Evolutionary conservation across 768 basidiomycete genomes (phyloP).

Genomic region (Termitomyces sp.): DNA sequence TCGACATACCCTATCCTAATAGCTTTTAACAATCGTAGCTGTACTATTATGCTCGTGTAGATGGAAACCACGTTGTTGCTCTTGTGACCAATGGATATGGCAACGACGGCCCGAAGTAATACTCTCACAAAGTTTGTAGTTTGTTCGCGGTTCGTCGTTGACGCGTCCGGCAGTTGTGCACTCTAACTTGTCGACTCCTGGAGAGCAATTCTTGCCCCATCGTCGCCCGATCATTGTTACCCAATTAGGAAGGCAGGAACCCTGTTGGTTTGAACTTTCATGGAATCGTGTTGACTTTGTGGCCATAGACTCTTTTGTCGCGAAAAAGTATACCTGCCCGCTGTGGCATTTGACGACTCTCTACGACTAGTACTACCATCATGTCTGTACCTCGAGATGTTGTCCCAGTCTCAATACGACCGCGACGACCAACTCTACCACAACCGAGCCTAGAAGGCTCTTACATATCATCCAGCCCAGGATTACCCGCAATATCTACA

Average conservation of each 20-base stretch:
- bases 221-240: neutral
- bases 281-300: conserved; percentile 8
- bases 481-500: conserved; percentile 5
- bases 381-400: conserved; percentile 11
- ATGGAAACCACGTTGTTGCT: conserved; percentile 1
- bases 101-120: neutral
- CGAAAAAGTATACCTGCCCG: conserved; percentile 18
- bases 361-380: conserved; percentile 10
- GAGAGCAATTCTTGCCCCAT: neutral
- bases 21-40: neutral
- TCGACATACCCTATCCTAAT: neutral
- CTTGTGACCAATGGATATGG: neutral
- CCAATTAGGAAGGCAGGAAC: conserved; percentile 14
- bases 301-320: conserved; percentile 4
- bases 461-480: conserved; percentile 9
- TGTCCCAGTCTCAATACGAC: conserved; percentile 13
- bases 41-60: neutral
- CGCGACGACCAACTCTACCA: conserved; percentile 13
- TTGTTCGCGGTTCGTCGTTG: neutral
- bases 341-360: conserved; percentile 16
- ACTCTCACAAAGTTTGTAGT: neutral
- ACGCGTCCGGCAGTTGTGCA: neutral
- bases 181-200: neutral
- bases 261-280: conserved; percentile 14
- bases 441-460: neutral